These are phyloP conservation scores for Daldinia sp. DNA, from an alignment of 2,329 filamentous ascomycete genomes.

Conservation along the genomic window DNA sequence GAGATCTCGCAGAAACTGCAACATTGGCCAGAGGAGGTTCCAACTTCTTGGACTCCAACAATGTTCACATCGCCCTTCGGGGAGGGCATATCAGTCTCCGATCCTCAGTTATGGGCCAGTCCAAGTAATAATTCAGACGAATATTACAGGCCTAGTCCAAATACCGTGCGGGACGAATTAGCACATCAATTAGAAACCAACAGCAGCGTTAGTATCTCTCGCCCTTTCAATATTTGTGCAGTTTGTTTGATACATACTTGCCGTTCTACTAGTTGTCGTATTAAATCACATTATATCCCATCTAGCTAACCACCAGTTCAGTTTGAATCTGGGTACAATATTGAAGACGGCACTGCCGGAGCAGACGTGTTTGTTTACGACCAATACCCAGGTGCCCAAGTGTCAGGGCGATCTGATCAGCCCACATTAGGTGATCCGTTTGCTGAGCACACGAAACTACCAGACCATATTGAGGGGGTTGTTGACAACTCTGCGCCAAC, in stretches of 20 bases:
- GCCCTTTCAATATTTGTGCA: not conserved
- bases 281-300: not conserved
- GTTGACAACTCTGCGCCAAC: conserved; percentile 9
- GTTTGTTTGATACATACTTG: not conserved
- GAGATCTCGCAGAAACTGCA: conserved; percentile 18
- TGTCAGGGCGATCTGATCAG: not conserved
- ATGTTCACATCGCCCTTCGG: conserved; percentile 35
- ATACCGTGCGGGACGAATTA: conserved; percentile 11
- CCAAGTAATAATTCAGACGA: conserved; percentile 17
- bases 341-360: conserved; percentile 8
- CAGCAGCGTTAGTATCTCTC: conserved; percentile 19
- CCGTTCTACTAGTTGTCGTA: not conserved
- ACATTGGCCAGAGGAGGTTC: conserved; percentile 24
- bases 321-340: conserved; percentile 21
- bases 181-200: conserved; percentile 16
- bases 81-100: conserved; percentile 19
- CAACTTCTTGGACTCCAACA: conserved; percentile 20
- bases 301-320: conserved; percentile 10
- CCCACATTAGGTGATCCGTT: not conserved
- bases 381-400: not conserved
- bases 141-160: conserved; percentile 12
- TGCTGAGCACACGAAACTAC: not conserved
- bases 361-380: conserved; percentile 10
- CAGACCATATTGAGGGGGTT: not conserved
- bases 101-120: conserved; percentile 27